Percentiles rank a stretch among this genome's conserved stretches.
These are phyloP conservation scores for Acanthamoeba lenticulata DNA, from an alignment of 208 protist genomes.

Conservation along the genomic window DNA sequence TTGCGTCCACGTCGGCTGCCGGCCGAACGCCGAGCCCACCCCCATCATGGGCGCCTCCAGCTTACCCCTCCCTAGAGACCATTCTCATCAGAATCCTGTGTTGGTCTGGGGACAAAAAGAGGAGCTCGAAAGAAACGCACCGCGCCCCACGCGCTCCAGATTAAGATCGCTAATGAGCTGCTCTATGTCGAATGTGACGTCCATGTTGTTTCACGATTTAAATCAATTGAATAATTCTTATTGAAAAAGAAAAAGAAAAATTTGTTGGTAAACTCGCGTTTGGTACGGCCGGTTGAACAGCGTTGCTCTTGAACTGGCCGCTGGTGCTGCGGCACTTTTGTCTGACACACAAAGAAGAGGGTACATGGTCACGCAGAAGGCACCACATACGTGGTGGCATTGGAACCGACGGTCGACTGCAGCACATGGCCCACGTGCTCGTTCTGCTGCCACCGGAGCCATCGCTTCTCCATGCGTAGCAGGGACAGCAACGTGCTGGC, in stretches of 20 bases:
- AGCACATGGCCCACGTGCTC: not conserved
- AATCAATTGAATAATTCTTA: too few relatives aligned
- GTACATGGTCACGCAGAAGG: not conserved
- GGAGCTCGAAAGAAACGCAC: not conserved
- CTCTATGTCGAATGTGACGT: not conserved
- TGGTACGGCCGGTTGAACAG: too few relatives aligned
- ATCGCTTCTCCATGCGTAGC: not conserved
- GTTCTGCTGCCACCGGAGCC: not conserved
- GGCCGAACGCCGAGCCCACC: not conserved
- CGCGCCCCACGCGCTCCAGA: not conserved
- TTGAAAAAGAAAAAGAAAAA: too few relatives aligned
- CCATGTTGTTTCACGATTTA: not conserved
- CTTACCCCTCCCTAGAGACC: not conserved
- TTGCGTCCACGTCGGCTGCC: not conserved
- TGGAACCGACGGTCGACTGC: not conserved
- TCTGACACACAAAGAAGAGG: too few relatives aligned
- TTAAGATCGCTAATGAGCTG: not conserved
- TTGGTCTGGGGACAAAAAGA: not conserved
- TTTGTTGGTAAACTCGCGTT: too few relatives aligned
- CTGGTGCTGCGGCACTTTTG: too few relatives aligned
- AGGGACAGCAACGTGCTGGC: not conserved
- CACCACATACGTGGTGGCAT: not conserved
- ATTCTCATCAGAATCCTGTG: too few relatives aligned
- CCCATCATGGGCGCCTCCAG: not conserved
- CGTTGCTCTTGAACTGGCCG: too few relatives aligned